These are phyloP conservation scores for Phialocephala subalpina DNA, from an alignment of 2,329 filamentous ascomycete genomes.

Conservation along the genomic window DNA sequence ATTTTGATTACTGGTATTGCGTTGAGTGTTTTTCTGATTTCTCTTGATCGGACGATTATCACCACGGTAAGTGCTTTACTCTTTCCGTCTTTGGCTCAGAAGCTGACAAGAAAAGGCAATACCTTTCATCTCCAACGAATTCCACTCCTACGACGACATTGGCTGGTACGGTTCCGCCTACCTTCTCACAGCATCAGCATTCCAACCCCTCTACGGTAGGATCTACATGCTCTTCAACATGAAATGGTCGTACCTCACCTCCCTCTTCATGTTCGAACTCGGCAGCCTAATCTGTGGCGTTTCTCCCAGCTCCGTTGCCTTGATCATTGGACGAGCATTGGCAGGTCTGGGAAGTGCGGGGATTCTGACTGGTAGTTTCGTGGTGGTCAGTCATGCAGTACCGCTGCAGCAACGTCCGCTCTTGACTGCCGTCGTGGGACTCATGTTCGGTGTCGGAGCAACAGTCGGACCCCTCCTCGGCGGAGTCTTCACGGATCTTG, in stretches of 20 bases:
- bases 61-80: slow-evolving; percentile 31
- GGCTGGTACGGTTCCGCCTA: slow-evolving; percentile 49
- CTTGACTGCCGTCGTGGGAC: slow-evolving; percentile 43
- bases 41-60: slow-evolving; percentile 36
- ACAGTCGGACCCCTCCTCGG: slow-evolving; percentile 45
- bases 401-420: slow-evolving; percentile 29
- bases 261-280: slow-evolving; percentile 44
- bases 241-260: slow-evolving; percentile 39
- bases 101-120: slow-evolving; percentile 42
- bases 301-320: slow-evolving; percentile 41
- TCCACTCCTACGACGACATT: slow-evolving; percentile 46
- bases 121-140: slow-evolving; percentile 48
- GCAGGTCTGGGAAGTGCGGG: slow-evolving; percentile 43
- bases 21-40: slow-evolving; percentile 35
- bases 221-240: slow-evolving; percentile 35
- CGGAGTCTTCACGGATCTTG: slow-evolving; percentile 46
- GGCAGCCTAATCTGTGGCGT: slow-evolving; percentile 44
- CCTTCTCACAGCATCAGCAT: slow-evolving; percentile 44
- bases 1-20: slow-evolving; percentile 42
- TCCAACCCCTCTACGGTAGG: slow-evolving; percentile 35
- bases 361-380: slow-evolving; percentile 49
- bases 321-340: slow-evolving; percentile 46
- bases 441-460: slow-evolving; percentile 37
- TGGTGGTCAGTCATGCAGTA: slow-evolving; percentile 48
- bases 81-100: background rate